phyloP scores from a whole-genome alignment of 2,329 filamentous ascomycete species.

The Grosmannia penicillata region DNA sequence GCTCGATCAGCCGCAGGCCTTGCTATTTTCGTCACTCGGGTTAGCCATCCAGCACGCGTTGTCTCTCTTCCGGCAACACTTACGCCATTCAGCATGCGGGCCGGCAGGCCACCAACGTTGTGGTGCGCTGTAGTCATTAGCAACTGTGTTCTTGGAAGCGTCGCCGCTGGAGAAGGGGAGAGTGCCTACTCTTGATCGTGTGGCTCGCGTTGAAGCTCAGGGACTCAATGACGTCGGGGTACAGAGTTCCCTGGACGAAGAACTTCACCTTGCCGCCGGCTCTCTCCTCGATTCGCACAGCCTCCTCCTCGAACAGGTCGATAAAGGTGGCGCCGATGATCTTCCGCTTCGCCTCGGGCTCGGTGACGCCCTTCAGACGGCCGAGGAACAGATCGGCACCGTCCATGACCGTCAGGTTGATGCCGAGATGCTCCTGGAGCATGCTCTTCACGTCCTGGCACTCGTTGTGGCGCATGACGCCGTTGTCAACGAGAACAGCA shows the following conservation, averaged over 20 bases:
- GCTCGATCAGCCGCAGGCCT: constrained; percentile 57
- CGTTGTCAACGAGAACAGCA: constrained; percentile 62
- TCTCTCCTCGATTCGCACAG: constrained; percentile 49
- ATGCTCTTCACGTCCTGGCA: constrained; percentile 68
- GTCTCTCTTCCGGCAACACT: neutral
- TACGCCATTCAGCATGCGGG: constrained; percentile 6
- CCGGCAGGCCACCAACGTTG: constrained; percentile 27
- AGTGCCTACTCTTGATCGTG: constrained; percentile 19
- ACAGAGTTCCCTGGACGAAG: constrained; percentile 66
- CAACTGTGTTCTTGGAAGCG: too few species aligned
- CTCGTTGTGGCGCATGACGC: constrained; percentile 68
- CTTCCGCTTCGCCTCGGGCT: constrained; percentile 60
- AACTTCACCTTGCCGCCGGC: constrained; percentile 70
- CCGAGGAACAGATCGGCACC: constrained; percentile 63
- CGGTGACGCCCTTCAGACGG: constrained; percentile 58
- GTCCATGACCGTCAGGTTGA: constrained; percentile 82
- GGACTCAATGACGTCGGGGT: constrained; percentile 25
- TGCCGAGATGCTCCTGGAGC: constrained; percentile 63
- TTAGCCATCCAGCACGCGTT: constrained; percentile 7
- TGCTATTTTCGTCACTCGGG: constrained; percentile 9
- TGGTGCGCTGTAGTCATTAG: constrained; percentile 19
- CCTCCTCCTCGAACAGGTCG: constrained; percentile 66
- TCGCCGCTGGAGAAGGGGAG: too few species aligned
- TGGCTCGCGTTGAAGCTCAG: constrained; percentile 23
- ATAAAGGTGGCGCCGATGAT: constrained; percentile 60